These are phyloP conservation scores for Entomortierella parvispora DNA, from an alignment of 192 early-diverging fungal genomes.

Conservation along the genomic window DNA sequence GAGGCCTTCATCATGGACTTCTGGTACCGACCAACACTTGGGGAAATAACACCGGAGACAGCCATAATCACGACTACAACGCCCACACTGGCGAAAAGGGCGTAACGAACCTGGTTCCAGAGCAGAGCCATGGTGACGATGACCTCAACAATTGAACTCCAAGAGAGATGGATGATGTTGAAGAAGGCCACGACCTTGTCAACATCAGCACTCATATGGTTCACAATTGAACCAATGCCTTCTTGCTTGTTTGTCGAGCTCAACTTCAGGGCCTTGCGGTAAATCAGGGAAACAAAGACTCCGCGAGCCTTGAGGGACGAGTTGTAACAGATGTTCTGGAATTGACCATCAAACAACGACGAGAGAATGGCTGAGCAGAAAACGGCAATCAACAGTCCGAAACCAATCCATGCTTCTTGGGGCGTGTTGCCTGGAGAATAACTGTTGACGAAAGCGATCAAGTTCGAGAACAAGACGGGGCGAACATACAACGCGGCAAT, in stretches of 20 bases:
- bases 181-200: constrained; percentile 21
- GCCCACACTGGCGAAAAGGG: constrained; percentile 31
- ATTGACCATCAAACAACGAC: constrained; percentile 22
- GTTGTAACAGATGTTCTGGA: constrained; percentile 20
- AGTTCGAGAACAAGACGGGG: constrained; percentile 16
- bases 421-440: background rate
- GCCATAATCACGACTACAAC: constrained; percentile 13
- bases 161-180: constrained; percentile 20
- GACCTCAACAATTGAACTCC: constrained; percentile 31
- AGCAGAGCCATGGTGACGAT: constrained; percentile 23
- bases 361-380: constrained; percentile 8
- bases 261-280: constrained; percentile 66
- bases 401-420: constrained; percentile 14
- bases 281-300: constrained; percentile 62
- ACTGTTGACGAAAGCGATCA: constrained; percentile 22
- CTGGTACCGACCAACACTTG: background rate
- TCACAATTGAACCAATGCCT: constrained; percentile 70
- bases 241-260: constrained; percentile 63
- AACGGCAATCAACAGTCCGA: constrained; percentile 24
- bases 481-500: constrained; percentile 7
- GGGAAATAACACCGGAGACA: background rate
- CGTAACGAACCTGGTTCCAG: constrained; percentile 18
- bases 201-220: constrained; percentile 62
- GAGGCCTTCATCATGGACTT: constrained; percentile 20
- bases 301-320: constrained; percentile 59